Base-by-base conservation (phyloP, 345 rosid genomes). In the Nephelium lappaceum region DNA sequence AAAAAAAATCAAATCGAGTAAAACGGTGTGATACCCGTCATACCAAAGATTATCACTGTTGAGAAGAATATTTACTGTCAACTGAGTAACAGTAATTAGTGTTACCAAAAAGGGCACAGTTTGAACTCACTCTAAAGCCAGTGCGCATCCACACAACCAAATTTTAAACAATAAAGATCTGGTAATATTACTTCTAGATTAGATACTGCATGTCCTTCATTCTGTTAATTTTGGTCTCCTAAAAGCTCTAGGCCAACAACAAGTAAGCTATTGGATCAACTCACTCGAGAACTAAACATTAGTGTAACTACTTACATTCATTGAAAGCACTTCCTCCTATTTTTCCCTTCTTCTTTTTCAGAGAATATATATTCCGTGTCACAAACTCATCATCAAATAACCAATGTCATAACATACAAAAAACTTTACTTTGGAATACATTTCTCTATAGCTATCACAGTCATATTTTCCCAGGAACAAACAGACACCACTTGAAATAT, bases 81-180 rank as follows among this genome's bases (percentile, higher is more conserved):
- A n/a, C n/a, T n/a, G n/a, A n/a, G 6, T 15, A 51, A 51, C 16
- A 49, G 31, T 27, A 27, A 27, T 27, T 27, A 27, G 1, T 27
- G 31, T 27, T 27, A 27, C 31, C 31, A 27, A 27, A 27, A 27
- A 27, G 31, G 31, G 31, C 31, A 31, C 36, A 2, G 36, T 45
- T 45, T 45, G 51, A 45, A 12, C 5, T 60, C 41, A 27, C 7
- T 25, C 3, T 18, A 72, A 64, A 11, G 24, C 23, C 42, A 73
- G n/a, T 60, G 12, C 21, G 60, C 76, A 76, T 82, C 55, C 82
- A 84, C 85, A 78, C 49, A 63, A 71, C 57, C 55, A 73, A 57
- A 63, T 58, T 76, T 71, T 53, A 55, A 38, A 8, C 47, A 61
- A 63, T 21, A 8, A 57, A 43, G 42, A 70, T 41, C 68, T 31